Base-by-base conservation (phyloP, 116 monocot genomes). In the Phalaenopsis hybrid region DNA sequence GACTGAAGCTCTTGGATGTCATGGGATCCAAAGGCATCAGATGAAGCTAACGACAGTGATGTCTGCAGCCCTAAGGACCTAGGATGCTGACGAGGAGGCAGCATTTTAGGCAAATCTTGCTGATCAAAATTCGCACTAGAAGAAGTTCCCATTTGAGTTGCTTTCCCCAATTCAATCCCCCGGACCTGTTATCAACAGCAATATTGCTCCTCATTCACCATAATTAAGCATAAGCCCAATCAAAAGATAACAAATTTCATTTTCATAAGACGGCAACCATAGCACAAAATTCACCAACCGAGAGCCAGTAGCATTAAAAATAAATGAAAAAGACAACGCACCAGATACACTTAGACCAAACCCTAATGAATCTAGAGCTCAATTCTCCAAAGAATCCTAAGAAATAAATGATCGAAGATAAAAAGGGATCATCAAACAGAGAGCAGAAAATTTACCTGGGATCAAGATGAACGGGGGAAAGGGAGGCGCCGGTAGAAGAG, bases 101-200 rank as follows among this genome's bases (percentile, higher is more conserved):
- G 82, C 92, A 94, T 92, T 75, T 87, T 84, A 0, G 87, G 86
- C 10, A 89, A 73, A 51, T 67, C 81, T 33, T 92, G 89, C 58
- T 94, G 92, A 78, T 91, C 83, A 83, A 91, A 87, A 72, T 96
- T 92, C 48, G 94, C 90, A 21, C 92, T 92, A 7, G 96, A 96
- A 13, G 94, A 92, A n/a, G 91, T 86, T 1, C 91, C 92, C 97
- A 94, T 96, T 73, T n/a, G 12, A 58, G 41, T 72, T 34, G 37
- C 13, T 72, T 72, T 72, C 31, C 37, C 72, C 72, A 72, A 72
- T 37, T 10, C 1, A 49, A 80, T 68, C n/a, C 41, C 25, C 15
- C 23, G 4, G 1, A 18, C 25, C 44, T 63, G 23, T 72, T 37
- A 72, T 25, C 65, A 21, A 10, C 65, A 15, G 72, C 13, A 72